These are phyloP conservation scores for Phyllosticta paracitricarpa DNA, from an alignment of 2,329 filamentous ascomycete species.

Conservation along the genomic window DNA sequence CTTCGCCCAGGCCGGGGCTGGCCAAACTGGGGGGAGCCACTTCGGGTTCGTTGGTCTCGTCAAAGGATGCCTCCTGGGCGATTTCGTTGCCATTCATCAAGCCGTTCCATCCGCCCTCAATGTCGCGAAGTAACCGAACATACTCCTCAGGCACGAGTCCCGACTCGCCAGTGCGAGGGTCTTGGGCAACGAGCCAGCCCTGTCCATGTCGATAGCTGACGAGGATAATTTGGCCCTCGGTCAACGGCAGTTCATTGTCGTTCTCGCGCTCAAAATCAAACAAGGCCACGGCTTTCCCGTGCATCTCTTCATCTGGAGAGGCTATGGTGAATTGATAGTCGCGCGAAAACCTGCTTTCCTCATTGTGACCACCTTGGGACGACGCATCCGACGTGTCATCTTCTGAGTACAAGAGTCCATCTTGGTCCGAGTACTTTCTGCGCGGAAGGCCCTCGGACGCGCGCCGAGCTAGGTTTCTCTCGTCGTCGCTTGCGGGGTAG, in stretches of 20 bases:
- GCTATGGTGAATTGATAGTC: constrained; percentile 94
- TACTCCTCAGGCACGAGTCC: constrained; percentile 95
- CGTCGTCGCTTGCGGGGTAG: constrained; percentile 38
- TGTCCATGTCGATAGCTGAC: constrained; percentile 94
- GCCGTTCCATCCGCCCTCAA: constrained; percentile 68
- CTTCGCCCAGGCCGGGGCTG: constrained; percentile 17
- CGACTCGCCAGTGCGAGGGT: constrained; percentile 86
- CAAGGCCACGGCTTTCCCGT: constrained; percentile 87
- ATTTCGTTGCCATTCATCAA: constrained; percentile 24
- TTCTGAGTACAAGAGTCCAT: constrained; percentile 33
- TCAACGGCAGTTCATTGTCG: constrained; percentile 85
- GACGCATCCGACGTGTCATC: constrained; percentile 21
- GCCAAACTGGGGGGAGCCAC: background rate
- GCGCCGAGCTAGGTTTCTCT: background rate
- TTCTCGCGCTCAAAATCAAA: constrained; percentile 95
- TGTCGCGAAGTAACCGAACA: constrained; percentile 81
- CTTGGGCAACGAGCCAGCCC: constrained; percentile 94
- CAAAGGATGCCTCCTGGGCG: background rate
- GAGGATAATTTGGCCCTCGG: constrained; percentile 92
- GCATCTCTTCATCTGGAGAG: constrained; percentile 93
- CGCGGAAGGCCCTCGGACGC: constrained; percentile 23
- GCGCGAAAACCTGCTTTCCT: constrained; percentile 73
- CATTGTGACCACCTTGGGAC: constrained; percentile 34
- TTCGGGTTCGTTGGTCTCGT: background rate
- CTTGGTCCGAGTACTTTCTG: constrained; percentile 30